Evolutionary conservation across 805 yeast genomes (phyloP).

Genomic region (Candida quercuum): DNA sequence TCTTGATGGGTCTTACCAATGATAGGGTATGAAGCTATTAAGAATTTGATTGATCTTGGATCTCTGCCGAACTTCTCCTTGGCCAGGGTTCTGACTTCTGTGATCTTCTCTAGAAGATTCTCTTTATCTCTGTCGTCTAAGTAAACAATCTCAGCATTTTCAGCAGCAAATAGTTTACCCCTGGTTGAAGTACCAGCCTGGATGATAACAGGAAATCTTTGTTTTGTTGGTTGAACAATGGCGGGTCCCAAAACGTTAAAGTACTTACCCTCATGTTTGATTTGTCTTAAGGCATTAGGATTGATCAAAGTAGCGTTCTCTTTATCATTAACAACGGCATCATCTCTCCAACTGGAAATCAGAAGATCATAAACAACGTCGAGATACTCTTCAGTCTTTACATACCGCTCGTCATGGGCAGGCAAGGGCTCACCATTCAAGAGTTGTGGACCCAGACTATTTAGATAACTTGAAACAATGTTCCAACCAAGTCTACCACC

Average conservation of each 20-base stretch:
- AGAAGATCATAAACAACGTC: constrained; percentile 1
- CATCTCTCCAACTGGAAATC: constrained; percentile 1
- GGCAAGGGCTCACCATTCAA: background rate
- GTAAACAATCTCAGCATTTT: constrained; percentile 34
- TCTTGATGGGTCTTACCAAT: constrained; percentile 33
- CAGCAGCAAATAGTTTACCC: constrained; percentile 34
- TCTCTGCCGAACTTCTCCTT: constrained; percentile 30
- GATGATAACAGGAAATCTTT: constrained; percentile 34
- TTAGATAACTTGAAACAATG: constrained; percentile 20
- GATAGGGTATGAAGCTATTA: constrained; percentile 29
- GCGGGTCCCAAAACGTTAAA: constrained; percentile 2
- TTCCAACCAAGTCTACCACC: constrained; percentile 37
- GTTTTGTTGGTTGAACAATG: constrained; percentile 34
- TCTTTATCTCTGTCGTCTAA: constrained; percentile 29
- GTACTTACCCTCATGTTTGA: background rate
- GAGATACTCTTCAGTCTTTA: constrained; percentile 1
- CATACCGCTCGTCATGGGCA: constrained; percentile 1
- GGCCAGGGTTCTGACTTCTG: constrained; percentile 28
- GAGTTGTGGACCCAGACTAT: background rate
- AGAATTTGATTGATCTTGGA: constrained; percentile 29
- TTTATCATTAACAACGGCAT: constrained; percentile 1
- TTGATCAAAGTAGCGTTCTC: background rate
- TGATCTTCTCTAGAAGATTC: constrained; percentile 22
- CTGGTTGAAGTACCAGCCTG: constrained; percentile 36
- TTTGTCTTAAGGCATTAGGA: constrained; percentile 1